A percentile compares a stretch with the other conserved stretches of the same genome.
These are phyloP conservation scores for Boletales sp. DNA, from an alignment of 768 basidiomycete species.

Conservation along the genomic window DNA sequence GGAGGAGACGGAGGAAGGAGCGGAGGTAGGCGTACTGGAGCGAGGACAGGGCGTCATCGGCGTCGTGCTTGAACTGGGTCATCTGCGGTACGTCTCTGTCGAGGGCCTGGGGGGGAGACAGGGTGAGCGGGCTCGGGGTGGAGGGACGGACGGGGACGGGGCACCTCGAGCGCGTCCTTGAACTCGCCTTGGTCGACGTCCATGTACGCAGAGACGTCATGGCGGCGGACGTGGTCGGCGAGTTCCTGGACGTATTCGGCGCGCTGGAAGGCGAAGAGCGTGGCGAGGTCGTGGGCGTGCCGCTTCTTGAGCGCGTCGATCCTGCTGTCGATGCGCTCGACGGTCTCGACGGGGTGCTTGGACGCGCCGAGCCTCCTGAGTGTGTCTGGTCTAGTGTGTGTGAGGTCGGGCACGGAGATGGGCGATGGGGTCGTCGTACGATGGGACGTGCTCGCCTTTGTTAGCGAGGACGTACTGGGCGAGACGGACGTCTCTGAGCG, in stretches of 20 bases:
- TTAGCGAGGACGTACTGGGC: constrained; percentile 40
- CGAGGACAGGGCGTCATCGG: constrained; percentile 27
- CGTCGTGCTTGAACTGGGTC: constrained; percentile 19
- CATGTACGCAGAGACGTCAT: constrained; percentile 27
- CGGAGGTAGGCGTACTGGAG: constrained; percentile 32
- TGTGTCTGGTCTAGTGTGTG: constrained; percentile 12
- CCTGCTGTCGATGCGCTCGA: constrained; percentile 23
- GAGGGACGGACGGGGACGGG: background rate
- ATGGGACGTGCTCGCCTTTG: constrained; percentile 37
- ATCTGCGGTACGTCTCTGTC: constrained; percentile 16
- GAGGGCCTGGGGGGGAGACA: constrained; percentile 15
- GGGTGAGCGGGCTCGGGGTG: background rate
- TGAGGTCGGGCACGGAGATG: background rate
- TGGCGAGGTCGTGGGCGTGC: constrained; percentile 27
- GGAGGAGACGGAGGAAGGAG: constrained; percentile 17
- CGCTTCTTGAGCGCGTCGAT: constrained; percentile 28
- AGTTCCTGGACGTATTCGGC: constrained; percentile 33
- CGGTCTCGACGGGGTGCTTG: constrained; percentile 19
- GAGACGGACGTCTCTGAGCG: constrained; percentile 30
- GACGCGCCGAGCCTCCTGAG: constrained; percentile 21
- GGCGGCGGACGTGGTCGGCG: constrained; percentile 21
- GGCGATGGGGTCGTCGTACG: constrained; percentile 26
- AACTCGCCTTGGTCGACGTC: constrained; percentile 27
- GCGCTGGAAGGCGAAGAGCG: constrained; percentile 26
- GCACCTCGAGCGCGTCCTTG: constrained; percentile 20